A percentile compares a stretch with the other conserved stretches of the same genome.
Evolutionary conservation across 1,284 basidiomycete species (phyloP).

Genomic region (Termitomyces sp.): DNA sequence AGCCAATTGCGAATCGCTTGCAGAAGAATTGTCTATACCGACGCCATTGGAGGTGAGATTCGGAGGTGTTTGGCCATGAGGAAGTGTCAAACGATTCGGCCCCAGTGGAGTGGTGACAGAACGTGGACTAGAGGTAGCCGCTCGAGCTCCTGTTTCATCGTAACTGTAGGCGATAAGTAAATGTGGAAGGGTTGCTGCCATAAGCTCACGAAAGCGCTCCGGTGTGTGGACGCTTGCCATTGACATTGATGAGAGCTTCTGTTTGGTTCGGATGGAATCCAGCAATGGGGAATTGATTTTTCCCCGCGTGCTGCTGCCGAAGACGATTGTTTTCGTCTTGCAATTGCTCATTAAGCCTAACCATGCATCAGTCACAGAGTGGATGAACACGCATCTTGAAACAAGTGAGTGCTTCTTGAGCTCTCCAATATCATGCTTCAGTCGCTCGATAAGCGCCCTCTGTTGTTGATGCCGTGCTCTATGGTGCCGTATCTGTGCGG

Average conservation of each 20-base stretch:
- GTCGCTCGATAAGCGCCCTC: conserved; percentile 43
- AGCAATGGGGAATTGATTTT: conserved; percentile 13
- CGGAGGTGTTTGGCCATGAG: conserved; percentile 47
- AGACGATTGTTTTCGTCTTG: conserved; percentile 45
- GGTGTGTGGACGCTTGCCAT: conserved; percentile 60
- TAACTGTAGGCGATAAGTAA: conserved; percentile 20
- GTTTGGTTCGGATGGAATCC: conserved; percentile 25
- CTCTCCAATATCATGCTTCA: conserved; percentile 43
- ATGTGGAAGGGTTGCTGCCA: conserved; percentile 10
- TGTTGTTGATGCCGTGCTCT: conserved; percentile 50
- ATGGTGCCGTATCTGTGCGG: conserved; percentile 58
- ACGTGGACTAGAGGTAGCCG: conserved; percentile 52
- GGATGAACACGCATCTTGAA: conserved; percentile 6
- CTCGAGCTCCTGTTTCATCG: conserved; percentile 23
- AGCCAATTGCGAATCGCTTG: not conserved
- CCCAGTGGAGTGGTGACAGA: conserved; percentile 44
- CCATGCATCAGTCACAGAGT: conserved; percentile 3
- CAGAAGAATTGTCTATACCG: conserved; percentile 2
- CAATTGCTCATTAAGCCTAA: conserved; percentile 48
- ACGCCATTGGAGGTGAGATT: conserved; percentile 31
- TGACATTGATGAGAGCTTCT: conserved; percentile 41
- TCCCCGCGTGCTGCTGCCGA: conserved; percentile 31
- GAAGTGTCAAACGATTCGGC: conserved; percentile 55
- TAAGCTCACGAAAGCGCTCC: conserved; percentile 41
- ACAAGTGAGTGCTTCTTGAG: conserved; percentile 48